Conservation (phyloP, 176 grass and related monocot species). For the Pharus latifolius region DNA sequence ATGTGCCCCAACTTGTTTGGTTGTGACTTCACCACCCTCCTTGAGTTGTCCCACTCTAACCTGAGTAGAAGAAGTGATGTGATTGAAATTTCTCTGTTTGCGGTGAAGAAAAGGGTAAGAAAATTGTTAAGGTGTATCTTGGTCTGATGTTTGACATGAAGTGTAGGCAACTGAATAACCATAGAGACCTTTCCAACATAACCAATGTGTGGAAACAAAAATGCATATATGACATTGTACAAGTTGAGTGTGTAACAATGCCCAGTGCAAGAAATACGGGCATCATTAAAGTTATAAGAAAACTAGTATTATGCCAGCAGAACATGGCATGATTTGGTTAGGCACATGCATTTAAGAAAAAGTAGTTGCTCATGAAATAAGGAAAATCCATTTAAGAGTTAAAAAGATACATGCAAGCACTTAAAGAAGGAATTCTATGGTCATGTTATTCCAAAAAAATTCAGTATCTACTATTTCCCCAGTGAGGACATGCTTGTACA, state of each 20-base stretch:
- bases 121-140: not conserved
- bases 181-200: conserved; percentile 13
- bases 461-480: not conserved
- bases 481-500: not conserved
- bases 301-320: no score
- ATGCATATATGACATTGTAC: not conserved
- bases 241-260: not conserved
- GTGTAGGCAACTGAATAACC: not conserved
- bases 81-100: not conserved
- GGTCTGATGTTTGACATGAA: not conserved
- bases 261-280: not conserved
- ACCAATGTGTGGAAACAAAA: not conserved
- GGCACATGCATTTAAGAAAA: no score
- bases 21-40: conserved; percentile 41
- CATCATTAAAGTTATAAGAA: not conserved
- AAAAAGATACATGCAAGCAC: not conserved
- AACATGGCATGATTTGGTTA: no score
- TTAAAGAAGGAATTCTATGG: not conserved
- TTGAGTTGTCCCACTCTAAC: conserved; percentile 63
- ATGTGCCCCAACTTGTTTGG: conserved; percentile 57
- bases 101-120: not conserved
- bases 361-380: not conserved
- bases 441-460: no score
- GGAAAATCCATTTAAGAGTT: no score
- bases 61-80: conserved; percentile 16